Evolutionary conservation across 2,329 filamentous ascomycete species (phyloP).

Genomic region (Exophiala spinifera): DNA sequence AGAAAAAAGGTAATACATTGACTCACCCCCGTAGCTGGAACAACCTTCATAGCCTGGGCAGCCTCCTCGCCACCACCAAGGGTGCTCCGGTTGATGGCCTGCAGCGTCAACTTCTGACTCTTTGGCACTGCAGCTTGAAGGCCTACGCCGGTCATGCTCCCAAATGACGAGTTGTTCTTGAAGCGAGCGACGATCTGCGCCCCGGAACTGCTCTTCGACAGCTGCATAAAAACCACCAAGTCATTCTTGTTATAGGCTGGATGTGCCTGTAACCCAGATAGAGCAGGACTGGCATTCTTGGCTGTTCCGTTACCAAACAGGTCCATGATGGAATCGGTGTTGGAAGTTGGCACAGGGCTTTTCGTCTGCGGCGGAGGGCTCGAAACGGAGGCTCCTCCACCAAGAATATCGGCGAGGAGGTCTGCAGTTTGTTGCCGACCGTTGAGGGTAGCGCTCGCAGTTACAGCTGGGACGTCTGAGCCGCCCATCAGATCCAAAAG

Average conservation of each 20-base stretch:
- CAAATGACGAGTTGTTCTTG: conserved; percentile 68
- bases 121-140: conserved; percentile 95
- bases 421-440: conserved; percentile 72
- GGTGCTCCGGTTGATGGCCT: conserved; percentile 80
- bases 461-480: conserved; percentile 58
- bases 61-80: conserved; percentile 76
- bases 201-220: conserved; percentile 68
- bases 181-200: conserved; percentile 84
- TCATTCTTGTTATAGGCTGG: conserved; percentile 84
- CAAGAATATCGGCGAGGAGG: conserved; percentile 86
- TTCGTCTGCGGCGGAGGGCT: conserved; percentile 51
- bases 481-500: conserved; percentile 91
- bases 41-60: conserved; percentile 85
- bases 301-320: conserved; percentile 59
- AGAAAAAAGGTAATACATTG: background rate
- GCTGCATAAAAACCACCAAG: conserved; percentile 72
- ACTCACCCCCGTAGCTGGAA: conserved; percentile 84
- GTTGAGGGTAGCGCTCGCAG: conserved; percentile 54
- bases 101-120: conserved; percentile 87
- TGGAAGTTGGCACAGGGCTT: conserved; percentile 57
- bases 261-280: conserved; percentile 51
- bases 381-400: conserved; percentile 60
- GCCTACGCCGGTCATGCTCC: conserved; percentile 68
- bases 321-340: conserved; percentile 81
- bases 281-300: conserved; percentile 46